Evolutionary conservation across 768 basidiomycete species (phyloP).

Genomic region (Tulasnella sp.): DNA sequence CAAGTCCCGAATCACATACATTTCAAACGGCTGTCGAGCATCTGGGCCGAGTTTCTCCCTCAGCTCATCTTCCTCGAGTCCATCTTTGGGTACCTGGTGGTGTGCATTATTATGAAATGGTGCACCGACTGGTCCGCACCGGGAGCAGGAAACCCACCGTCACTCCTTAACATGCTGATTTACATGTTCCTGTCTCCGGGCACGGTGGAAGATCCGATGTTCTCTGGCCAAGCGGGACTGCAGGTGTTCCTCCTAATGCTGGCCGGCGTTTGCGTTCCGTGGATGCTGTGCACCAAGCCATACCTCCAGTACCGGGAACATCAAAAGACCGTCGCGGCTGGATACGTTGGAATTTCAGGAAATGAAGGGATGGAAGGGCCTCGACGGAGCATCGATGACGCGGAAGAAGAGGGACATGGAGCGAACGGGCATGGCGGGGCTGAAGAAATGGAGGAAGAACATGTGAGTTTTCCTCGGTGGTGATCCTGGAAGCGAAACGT

Average conservation of each 20-base stretch:
- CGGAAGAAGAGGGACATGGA: constrained; percentile 60
- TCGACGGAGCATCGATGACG: constrained; percentile 17
- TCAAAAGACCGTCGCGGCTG: constrained; percentile 66
- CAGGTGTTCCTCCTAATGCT: constrained; percentile 67
- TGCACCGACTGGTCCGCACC: constrained; percentile 74
- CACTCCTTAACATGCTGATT: constrained; percentile 90
- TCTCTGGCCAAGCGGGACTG: constrained; percentile 73
- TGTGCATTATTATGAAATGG: constrained; percentile 98
- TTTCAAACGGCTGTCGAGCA: constrained; percentile 76
- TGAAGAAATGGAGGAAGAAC: constrained; percentile 63
- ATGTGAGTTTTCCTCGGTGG: constrained; percentile 39
- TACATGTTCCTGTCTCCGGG: constrained; percentile 92
- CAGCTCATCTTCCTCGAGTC: constrained; percentile 96
- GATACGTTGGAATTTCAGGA: constrained; percentile 50
- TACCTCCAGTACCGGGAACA: constrained; percentile 86
- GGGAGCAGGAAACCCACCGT: constrained; percentile 52
- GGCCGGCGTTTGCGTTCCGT: constrained; percentile 83
- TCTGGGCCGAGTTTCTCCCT: constrained; percentile 92
- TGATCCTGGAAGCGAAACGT: constrained; percentile 10
- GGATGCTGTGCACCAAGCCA: constrained; percentile 87
- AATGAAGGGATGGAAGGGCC: constrained; percentile 24
- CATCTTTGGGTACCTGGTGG: constrained; percentile 90
- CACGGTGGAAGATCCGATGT: constrained; percentile 58
- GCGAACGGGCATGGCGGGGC: constrained; percentile 38
- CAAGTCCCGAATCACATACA: constrained; percentile 92